Evolutionary conservation across 2,329 filamentous ascomycete species (phyloP), one percentile per base, ranked within the genome.

Genomic region (Ophiocordyceps camponoti-rufipedis): DNA sequence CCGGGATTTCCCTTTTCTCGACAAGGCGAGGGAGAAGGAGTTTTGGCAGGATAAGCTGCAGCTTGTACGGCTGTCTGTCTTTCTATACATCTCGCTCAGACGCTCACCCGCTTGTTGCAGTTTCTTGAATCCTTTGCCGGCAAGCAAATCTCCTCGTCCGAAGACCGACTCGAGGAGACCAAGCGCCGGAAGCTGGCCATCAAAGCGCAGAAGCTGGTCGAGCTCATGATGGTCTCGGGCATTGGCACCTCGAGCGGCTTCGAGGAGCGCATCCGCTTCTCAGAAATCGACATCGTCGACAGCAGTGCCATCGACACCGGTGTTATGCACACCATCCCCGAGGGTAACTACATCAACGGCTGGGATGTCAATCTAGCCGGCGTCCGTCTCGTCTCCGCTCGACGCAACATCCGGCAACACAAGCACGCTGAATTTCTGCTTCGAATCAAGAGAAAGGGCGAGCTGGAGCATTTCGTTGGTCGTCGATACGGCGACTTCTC

Each of bases 31-130:
- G 57, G 91, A 98, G 72, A 94, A 96, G 73, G 91, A 98, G 65
- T 98, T 98, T 58, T 98, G 91, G 91, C 91, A 98, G 66, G 87
- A 96, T 60, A 96, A 94, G 62, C 69, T 98, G 49, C 91, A 98
- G 69, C 77, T 88, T 58, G 85, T 94, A 66, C 54, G 83, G 79
- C 3, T 41, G 23, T 33, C 28, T 35, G 16, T 33, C 39, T 4
- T 16, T 11, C 41, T 28, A 10, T 39, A 12, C 29, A 18, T 28
- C 33, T 45, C 39, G 31, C 32, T 33, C 23, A 29, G 19, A 38
- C 12, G 4, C 38, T 28, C n/a, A 28, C 16, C n/a, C 29, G 16
- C 9, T 16, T 16, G 3, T 13, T 8, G 23, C 48, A 93, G 85
- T 98, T 98, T 58, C 73, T 98, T 23, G 88, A 96, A 62, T 95